Base-by-base conservation (phyloP, 371 early-diverging fungal genomes). In the Gilbertella persicaria region DNA sequence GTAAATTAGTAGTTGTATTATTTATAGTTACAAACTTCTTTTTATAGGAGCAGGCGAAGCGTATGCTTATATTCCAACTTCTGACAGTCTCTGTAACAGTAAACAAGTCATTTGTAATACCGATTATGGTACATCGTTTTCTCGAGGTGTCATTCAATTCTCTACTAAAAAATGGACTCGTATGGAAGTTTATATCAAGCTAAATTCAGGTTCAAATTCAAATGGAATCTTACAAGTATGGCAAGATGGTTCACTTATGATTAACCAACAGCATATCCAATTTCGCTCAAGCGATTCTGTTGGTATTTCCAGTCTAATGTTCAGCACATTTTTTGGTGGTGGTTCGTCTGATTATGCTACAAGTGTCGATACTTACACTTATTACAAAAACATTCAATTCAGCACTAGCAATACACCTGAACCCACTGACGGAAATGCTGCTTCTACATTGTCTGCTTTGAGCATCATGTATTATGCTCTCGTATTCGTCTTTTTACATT, bases 311-410 rank as follows among this genome's bases (percentile, higher is more conserved):
- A 72, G 59, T 50, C 45, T 67, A 14, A 69, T 69, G 64, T 73
- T 72, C 37, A 69, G 61, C 25, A 69, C 77, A 4, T 82, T 82
- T 64, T 82, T 84, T 65, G 81, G 81, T 25, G 82, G 82, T 4
- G 48, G 50, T 2, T 60, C 71, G 17, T 7, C 24, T 2, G 53
- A 52, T 30, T 84, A 71, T 50, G 74, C 71, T 17, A 73, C 80
- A 8, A 60, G 66, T 5, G 58, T 67, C 1, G 68, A 73, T 41
- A 69, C 69, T 0, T 30, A 51, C 7, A 62, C 67, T 2, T 74
- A 67, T 35, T 78, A 66, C 39, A 69, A 54, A 51, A 74, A 78
- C 20, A 42, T 74, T 42, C 67, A 69, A 53, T 51, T 69, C 35
- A 73, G 74, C 40, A 60, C 61, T 8, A 67, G 69, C 4, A 44